These are phyloP conservation scores for Circinella umbellata DNA, from an alignment of 371 early-diverging fungal species.

Conservation along the genomic window DNA sequence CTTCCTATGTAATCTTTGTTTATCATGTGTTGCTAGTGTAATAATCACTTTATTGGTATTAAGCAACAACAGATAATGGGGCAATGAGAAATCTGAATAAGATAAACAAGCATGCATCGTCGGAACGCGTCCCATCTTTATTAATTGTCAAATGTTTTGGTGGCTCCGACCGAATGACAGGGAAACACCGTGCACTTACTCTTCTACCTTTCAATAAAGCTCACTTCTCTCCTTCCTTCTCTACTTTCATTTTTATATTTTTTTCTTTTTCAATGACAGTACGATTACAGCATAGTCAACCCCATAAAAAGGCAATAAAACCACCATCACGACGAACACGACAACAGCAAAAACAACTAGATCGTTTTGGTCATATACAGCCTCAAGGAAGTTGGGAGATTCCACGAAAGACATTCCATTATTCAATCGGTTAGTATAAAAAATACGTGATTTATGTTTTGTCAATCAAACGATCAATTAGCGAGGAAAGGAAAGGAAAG, in stretches of 20 bases:
- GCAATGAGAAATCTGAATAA: too few relatives aligned
- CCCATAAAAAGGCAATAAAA: not conserved
- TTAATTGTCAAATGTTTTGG: too few relatives aligned
- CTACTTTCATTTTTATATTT: not conserved
- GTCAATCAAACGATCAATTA: not conserved
- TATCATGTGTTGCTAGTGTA: too few relatives aligned
- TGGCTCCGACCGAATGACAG: too few relatives aligned
- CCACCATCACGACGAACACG: not conserved
- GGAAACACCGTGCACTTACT: not conserved
- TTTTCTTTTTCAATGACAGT: conserved; percentile 1
- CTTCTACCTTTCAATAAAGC: not conserved
- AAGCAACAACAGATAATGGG: too few relatives aligned
- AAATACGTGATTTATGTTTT: not conserved
- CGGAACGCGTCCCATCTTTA: too few relatives aligned
- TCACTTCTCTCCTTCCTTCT: not conserved
- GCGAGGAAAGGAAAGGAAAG: too few relatives aligned
- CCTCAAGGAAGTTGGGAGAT: conserved; percentile 55
- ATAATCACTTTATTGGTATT: too few relatives aligned
- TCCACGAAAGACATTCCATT: conserved; percentile 58
- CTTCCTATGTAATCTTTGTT: too few relatives aligned
- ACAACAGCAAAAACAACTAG: not conserved
- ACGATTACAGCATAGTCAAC: not conserved
- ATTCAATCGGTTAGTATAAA: conserved; percentile 48
- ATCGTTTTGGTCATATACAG: conserved; percentile 35
- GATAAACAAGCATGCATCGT: too few relatives aligned